A percentile compares a stretch with the other conserved stretches of the same genome.
Conservation (phyloP, 352 stramenopile genomes). For the Globisporangium radiosum region DNA sequence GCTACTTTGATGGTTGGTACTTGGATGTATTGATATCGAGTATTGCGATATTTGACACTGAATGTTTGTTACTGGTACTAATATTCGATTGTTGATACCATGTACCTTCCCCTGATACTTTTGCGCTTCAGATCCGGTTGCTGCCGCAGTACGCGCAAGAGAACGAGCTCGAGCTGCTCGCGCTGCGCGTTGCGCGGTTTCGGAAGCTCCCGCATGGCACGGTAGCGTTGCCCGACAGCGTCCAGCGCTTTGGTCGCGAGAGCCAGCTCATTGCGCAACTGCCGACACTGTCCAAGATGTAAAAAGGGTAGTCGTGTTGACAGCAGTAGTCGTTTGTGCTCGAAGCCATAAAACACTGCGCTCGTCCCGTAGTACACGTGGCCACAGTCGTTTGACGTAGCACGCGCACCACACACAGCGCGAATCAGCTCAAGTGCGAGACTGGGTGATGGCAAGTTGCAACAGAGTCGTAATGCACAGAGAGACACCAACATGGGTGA, state of each 20-base stretch:
- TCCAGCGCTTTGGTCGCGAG: conserved; percentile 34
- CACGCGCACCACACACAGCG: no score
- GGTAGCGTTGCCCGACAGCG: conserved; percentile 13
- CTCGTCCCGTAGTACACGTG: no score
- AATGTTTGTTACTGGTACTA: no score
- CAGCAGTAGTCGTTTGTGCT: background rate
- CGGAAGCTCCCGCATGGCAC: conserved; percentile 52
- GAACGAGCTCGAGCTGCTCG: conserved; percentile 54
- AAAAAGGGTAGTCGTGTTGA: conserved; percentile 1
- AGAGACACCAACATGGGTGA: no score
- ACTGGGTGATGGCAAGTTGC: no score
- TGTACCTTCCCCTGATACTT: no score
- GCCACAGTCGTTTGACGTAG: no score
- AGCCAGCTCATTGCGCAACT: conserved; percentile 60
- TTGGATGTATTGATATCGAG: background rate
- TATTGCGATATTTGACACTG: no score
- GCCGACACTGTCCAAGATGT: conserved; percentile 69
- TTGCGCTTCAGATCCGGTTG: conserved; percentile 22
- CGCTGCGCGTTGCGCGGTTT: conserved; percentile 59
- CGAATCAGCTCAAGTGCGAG: no score
- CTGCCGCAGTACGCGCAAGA: conserved; percentile 38
- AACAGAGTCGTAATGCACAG: no score
- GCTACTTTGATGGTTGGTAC: background rate
- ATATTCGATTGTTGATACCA: no score
- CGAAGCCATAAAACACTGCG: no score